Base-by-base conservation (phyloP, 768 basidiomycete genomes). In the Collybia sp. region DNA sequence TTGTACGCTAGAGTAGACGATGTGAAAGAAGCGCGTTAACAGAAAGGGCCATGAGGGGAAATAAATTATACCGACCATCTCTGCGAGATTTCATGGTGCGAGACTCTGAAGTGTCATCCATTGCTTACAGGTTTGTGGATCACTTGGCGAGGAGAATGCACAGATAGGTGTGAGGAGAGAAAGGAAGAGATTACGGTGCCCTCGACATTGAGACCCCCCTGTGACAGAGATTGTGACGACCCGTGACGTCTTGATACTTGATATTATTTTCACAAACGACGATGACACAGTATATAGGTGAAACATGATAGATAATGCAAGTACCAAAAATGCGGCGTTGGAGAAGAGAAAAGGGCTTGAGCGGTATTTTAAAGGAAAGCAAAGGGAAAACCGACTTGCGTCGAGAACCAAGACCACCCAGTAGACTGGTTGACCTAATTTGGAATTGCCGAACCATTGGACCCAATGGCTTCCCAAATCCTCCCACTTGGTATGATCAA, bases 381-480 rank as follows among this genome's bases (percentile, higher is more conserved):
- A n/a, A n/a, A n/a, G n/a, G n/a, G n/a, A n/a, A n/a, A n/a, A n/a
- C n/a, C n/a, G n/a, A n/a, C n/a, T n/a, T n/a, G n/a, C n/a, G n/a
- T n/a, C n/a, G n/a, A n/a, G n/a, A n/a, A n/a, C n/a, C n/a, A n/a
- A n/a, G n/a, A n/a, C n/a, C n/a, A n/a, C n/a, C n/a, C n/a, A n/a
- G n/a, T n/a, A n/a, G n/a, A n/a, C n/a, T n/a, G 15, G 6, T 11
- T 16, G 15, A n/a, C 40, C 8, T 41, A 41, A 25, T 49, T 45
- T 49, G 43, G 44, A 40, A 35, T 49, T 34, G 37, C 40, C 32
- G 44, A n/a, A 44, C 45, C 42, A 17, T 44, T 43, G 36, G 25
- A 6, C 31, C 43, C 40, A 52, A 95, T 95, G 93, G 85, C 92
- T 17, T 92, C 90, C 45, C 92, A 94, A 62, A 92, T 95, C 58